A percentile compares a stretch with the other conserved stretches of the same genome.
These are phyloP conservation scores for Phialophora tarda DNA, from an alignment of 2,329 filamentous ascomycete genomes.

Conservation along the genomic window DNA sequence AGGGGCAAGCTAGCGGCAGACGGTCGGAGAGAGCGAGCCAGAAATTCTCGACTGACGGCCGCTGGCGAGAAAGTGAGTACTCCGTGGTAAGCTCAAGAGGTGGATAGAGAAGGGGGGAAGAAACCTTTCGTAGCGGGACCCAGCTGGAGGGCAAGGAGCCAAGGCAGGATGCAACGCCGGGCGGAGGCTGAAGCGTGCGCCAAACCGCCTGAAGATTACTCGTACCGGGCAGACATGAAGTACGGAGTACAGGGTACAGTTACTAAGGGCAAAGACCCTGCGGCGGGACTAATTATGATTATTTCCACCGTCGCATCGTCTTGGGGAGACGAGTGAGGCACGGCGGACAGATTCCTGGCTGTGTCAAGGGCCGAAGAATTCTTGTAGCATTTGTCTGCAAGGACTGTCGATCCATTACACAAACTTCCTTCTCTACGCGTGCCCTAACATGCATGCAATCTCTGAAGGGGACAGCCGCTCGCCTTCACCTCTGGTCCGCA, in stretches of 20 bases:
- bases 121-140: constrained; percentile 4
- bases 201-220: neutral
- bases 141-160: neutral
- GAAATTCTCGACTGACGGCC: neutral
- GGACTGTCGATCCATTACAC: neutral
- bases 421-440: neutral
- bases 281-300: neutral
- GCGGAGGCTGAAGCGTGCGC: neutral
- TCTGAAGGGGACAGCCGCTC: neutral
- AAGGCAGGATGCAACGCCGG: neutral
- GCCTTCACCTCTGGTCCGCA: neutral
- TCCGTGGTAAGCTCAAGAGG: neutral
- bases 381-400: neutral
- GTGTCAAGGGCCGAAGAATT: neutral
- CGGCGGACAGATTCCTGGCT: neutral
- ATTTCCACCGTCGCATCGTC: neutral
- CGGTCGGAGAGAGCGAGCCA: neutral
- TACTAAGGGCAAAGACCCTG: neutral
- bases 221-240: neutral
- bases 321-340: neutral
- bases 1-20: neutral
- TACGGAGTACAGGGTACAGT: too few relatives aligned
- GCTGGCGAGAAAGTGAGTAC: neutral
- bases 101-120: constrained; percentile 4
- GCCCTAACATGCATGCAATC: neutral